phyloP scores from a whole-genome alignment of 169 alveolate genomes.

The Toxoplasma gondii region DNA sequence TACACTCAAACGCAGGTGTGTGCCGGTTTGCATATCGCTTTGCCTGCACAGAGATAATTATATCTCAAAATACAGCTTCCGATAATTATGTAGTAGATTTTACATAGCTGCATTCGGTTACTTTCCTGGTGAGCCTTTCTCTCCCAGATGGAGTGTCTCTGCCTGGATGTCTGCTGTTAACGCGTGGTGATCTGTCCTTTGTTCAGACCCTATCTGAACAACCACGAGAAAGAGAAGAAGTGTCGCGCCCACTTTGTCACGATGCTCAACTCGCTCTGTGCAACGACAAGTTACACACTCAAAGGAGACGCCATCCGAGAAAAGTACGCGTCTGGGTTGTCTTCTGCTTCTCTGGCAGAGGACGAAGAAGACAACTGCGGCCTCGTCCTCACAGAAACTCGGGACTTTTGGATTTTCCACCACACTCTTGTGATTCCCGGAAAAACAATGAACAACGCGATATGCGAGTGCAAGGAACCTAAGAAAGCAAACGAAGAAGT shows the following conservation, averaged over 20 bases:
- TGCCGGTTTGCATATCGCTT: too few relatives aligned
- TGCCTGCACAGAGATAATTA: too few relatives aligned
- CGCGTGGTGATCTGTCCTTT: neutral
- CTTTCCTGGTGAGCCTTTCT: too few relatives aligned
- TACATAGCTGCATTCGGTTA: too few relatives aligned
- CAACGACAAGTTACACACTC: slow-evolving; percentile 39
- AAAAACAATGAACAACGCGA: slow-evolving; percentile 72
- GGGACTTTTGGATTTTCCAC: slow-evolving; percentile 69
- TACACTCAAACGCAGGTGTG: too few relatives aligned
- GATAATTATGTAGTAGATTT: too few relatives aligned
- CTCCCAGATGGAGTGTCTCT: too few relatives aligned
- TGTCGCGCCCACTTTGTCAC: slow-evolving; percentile 58
- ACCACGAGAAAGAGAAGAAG: neutral
- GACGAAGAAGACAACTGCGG: slow-evolving; percentile 72
- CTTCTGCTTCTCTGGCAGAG: neutral
- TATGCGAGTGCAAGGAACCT: slow-evolving; percentile 72
- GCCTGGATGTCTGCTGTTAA: neutral
- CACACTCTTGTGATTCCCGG: slow-evolving; percentile 71
- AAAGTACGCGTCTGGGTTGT: neutral
- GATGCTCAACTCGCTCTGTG: slow-evolving; percentile 48
- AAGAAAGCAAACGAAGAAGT: slow-evolving; percentile 47
- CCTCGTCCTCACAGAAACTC: slow-evolving; percentile 71
- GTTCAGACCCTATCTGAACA: slow-evolving; percentile 54
- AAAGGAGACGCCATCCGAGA: slow-evolving; percentile 21
- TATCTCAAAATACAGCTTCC: too few relatives aligned